Evolutionary conservation across 805 yeast species (phyloP), one percentile per base, ranked within the genome.

Genomic region (Zygotorulaspora danielsina): DNA sequence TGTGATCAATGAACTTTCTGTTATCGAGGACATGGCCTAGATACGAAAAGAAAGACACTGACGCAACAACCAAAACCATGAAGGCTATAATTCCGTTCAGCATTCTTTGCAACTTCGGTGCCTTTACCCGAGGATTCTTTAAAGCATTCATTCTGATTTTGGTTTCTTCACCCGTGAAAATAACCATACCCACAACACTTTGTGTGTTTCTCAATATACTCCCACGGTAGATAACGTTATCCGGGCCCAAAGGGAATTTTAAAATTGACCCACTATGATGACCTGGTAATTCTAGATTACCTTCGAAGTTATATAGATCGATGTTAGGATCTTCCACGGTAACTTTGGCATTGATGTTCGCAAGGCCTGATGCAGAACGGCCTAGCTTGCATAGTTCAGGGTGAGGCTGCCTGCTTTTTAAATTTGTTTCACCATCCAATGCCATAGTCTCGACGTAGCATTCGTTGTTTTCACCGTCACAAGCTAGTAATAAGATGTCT

Each of bases 71-170:
- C 20, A 73, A 57, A 2, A 93, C 96, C 96, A 93, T 89, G 53
- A 89, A 81, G 0, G 79, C 59, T 27, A 93, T 95, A 53, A 93
- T 88, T 52, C 73, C 63, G 61, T 93, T 93, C 57, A 90, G 87
- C 37, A 80, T 76, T 26, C 70, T 71, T 61, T 93, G 98, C 20
- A 93, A 68, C 54, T 89, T 85, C 2, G 99, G 99, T 0, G 97
- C 88, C 61, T 94, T 94, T 0, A 84, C 79, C 54, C 97, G 72
- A 10, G 96, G 95, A 54, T 87, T 84, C 53, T 79, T 83, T 38
- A 87, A 74, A 7, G 96, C 90, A 64, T 93, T 94, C 95, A 88
- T 86, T 62, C 97, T 76, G 39, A 93, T 86, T 55, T 93, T 93
- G 6, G 96, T 76, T 63, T 93, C 98, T 63, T 87, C 96, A 43